phyloP scores from a whole-genome alignment of 495 filamentous ascomycete genomes.

The Penicillium salamii region DNA sequence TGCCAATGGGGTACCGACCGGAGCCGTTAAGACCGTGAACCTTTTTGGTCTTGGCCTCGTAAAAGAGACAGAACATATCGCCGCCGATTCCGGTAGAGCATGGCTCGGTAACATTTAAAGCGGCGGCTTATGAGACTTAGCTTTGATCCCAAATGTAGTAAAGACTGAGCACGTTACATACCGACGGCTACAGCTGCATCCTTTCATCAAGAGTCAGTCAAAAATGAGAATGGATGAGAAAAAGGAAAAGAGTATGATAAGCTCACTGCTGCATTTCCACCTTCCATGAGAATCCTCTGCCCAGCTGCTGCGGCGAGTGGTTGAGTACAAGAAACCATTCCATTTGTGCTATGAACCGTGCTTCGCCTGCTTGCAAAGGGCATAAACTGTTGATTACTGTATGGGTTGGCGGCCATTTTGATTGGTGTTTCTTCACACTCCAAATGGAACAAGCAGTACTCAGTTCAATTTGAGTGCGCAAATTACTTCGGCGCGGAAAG shows the following conservation, averaged over 20 bases:
- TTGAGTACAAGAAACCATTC: conserved; percentile 89
- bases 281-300: conserved; percentile 74
- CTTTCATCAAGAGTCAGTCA: too few species aligned
- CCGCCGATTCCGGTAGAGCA: conserved; percentile 94
- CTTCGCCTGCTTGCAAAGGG: conserved; percentile 83
- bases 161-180: too few species aligned
- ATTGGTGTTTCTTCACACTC: too few species aligned
- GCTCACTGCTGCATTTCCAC: conserved; percentile 88
- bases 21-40: conserved; percentile 89
- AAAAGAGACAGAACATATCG: conserved; percentile 97
- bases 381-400: too few species aligned
- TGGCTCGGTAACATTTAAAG: conserved; percentile 90
- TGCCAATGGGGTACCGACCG: conserved; percentile 79
- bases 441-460: too few species aligned
- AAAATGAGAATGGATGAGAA: too few species aligned
- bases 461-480: too few species aligned
- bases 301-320: conserved; percentile 88
- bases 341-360: conserved; percentile 88
- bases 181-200: conserved; percentile 91
- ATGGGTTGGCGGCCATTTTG: too few species aligned
- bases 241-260: conserved; percentile 4
- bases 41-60: conserved; percentile 75
- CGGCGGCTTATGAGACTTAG: conserved; percentile 59
- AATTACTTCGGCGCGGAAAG: too few species aligned
- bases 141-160: too few species aligned